Evolutionary conservation across 2,329 filamentous ascomycete genomes (phyloP), one percentile per base, ranked within the genome.

Genomic region (Sporothrix sp.): DNA sequence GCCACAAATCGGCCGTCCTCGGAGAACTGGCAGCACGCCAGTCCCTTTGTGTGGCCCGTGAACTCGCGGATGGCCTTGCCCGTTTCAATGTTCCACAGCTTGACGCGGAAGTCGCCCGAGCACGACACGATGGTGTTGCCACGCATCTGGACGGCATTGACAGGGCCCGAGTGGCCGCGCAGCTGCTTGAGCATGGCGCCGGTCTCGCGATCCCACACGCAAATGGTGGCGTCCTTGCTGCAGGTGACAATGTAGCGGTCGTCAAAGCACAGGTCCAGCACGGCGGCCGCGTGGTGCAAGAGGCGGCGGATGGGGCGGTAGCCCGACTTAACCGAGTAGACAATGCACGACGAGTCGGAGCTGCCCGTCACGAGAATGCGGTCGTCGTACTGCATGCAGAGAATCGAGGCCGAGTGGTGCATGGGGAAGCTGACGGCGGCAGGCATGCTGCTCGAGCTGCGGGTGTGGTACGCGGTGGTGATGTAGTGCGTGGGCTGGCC

Each of bases 21-120:
- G 36, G 85, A 91, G 66, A 97, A 96, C 65, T 98, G 93, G 49
- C 93, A 89, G 66, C 93, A 96, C 3, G 93, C 93, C 28, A 98
- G 79, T 7, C 93, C 93, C 63, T 94, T 90, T 65, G 89, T 93
- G 66, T 95, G 89, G 50, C 87, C 88, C 6, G 78, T 72, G 63
- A 98, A 95, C 66, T 96, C 89, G 61, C 90, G 89, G 62, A 96
- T 85, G 59, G 87, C 87, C 61, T 85, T 82, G 49, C 89, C 90
- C 35, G 86, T 88, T 59, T 88, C 82, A 52, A 97, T 83, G 64
- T 96, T 94, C 93, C 93, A 98, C 52, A 98, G 74, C 70, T 94
- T 95, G 56, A 95, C 89, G 46, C 85, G 78, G 59, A 93, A 93
- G 66, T 98, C 93, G 51, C 93, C 93, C 50, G 86, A 93, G 63